A percentile compares a stretch with the other conserved stretches of the same genome.
These are phyloP conservation scores for Lactarius vividus DNA, from an alignment of 768 basidiomycete species.

Conservation along the genomic window DNA sequence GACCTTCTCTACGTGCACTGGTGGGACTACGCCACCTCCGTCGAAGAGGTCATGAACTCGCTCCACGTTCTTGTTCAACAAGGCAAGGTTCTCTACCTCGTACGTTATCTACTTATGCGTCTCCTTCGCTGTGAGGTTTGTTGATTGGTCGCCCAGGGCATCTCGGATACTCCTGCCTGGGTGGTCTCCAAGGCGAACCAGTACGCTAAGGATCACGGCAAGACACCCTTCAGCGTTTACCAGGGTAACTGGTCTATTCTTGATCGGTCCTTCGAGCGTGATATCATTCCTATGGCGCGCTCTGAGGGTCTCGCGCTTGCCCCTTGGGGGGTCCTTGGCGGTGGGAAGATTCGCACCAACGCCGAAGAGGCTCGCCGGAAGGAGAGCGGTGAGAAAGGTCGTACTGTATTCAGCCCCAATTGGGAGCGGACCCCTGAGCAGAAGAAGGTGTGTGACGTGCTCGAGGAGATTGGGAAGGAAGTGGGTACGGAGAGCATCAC, in stretches of 20 bases:
- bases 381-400: constrained; percentile 38
- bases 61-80: constrained; percentile 49
- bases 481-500: constrained; percentile 37
- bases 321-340: constrained; percentile 42
- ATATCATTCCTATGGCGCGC: constrained; percentile 40
- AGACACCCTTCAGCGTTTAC: constrained; percentile 38
- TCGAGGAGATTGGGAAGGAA: constrained; percentile 42
- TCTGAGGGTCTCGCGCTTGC: constrained; percentile 40
- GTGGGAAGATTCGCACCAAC: constrained; percentile 41
- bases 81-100: constrained; percentile 46
- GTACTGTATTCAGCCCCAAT: constrained; percentile 16
- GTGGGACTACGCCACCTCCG: constrained; percentile 52
- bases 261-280: constrained; percentile 40
- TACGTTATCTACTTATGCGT: background rate
- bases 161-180: constrained; percentile 38
- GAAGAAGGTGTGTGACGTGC: constrained; percentile 34
- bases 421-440: constrained; percentile 41
- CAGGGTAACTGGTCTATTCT: constrained; percentile 39
- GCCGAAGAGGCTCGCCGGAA: constrained; percentile 37
- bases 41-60: constrained; percentile 56
- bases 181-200: constrained; percentile 40
- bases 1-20: constrained; percentile 48
- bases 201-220: constrained; percentile 40
- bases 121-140: background rate
- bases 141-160: background rate